Evolutionary conservation across 2,329 filamentous ascomycete genomes (phyloP).

Genomic region (Claviceps sp.): DNA sequence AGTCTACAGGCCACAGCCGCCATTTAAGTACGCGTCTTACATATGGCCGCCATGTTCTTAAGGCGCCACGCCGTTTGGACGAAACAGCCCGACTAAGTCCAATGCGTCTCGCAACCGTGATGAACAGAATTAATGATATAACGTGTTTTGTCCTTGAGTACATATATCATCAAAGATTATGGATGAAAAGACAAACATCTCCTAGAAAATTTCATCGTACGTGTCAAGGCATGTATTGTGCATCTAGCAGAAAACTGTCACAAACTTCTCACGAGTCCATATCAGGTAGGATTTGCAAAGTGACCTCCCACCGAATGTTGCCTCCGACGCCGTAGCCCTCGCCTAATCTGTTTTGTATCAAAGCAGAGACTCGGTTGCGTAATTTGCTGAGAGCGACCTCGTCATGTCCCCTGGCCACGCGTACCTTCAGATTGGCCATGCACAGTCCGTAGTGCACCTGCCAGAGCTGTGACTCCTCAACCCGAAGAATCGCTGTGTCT

Average conservation of each 20-base stretch:
- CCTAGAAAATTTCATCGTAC: too few relatives aligned
- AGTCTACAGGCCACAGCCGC: background rate
- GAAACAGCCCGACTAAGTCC: too few relatives aligned
- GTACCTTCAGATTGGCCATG: constrained; percentile 84
- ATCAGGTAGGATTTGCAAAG: constrained; percentile 54
- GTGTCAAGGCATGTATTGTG: background rate
- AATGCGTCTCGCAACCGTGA: too few relatives aligned
- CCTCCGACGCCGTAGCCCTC: constrained; percentile 74
- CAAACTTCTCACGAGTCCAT: constrained; percentile 9
- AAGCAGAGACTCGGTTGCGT: constrained; percentile 58
- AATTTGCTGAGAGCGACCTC: constrained; percentile 61
- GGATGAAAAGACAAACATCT: background rate
- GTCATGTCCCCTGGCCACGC: constrained; percentile 48
- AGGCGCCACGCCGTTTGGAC: too few relatives aligned
- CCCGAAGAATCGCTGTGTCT: constrained; percentile 58
- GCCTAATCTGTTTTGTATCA: constrained; percentile 76
- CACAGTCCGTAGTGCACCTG: constrained; percentile 95
- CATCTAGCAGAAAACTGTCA: background rate
- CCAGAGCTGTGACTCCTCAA: constrained; percentile 94
- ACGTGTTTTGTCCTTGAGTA: too few relatives aligned
- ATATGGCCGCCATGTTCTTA: background rate
- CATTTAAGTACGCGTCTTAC: background rate
- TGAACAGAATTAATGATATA: too few relatives aligned
- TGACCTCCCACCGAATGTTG: constrained; percentile 84
- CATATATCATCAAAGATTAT: background rate